Evolutionary conservation across 1,139 yeast species (phyloP).

Genomic region (Eremothecium cymbalariae): DNA sequence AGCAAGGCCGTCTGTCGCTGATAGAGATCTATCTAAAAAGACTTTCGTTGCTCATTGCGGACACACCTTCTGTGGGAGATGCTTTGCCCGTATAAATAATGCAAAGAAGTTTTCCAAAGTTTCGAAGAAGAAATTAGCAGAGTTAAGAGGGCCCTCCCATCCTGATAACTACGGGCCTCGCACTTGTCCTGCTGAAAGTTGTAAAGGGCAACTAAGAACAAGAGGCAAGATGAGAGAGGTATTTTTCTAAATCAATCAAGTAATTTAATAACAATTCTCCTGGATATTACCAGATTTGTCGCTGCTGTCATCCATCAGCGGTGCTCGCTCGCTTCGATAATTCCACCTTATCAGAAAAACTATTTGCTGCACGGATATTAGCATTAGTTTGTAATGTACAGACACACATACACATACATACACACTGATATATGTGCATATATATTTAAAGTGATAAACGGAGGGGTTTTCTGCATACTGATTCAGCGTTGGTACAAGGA

Average conservation of each 20-base stretch:
- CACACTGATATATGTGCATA: background rate
- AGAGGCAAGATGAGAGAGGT: constrained; percentile 28
- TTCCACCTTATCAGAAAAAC: too few species aligned
- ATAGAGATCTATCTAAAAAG: constrained; percentile 55
- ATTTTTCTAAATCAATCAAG: constrained; percentile 19
- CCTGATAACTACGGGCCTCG: constrained; percentile 33
- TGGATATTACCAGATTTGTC: too few species aligned
- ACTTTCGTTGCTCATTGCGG: constrained; percentile 70
- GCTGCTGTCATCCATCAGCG: too few species aligned
- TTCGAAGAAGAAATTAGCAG: constrained; percentile 19
- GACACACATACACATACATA: too few species aligned
- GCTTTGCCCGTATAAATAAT: constrained; percentile 40
- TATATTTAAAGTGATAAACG: background rate
- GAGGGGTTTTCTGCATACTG: too few species aligned
- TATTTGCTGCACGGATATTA: too few species aligned
- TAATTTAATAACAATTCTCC: too few species aligned
- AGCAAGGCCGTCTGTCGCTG: constrained; percentile 44
- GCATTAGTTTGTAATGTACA: too few species aligned
- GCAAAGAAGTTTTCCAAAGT: constrained; percentile 21
- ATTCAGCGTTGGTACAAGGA: too few species aligned
- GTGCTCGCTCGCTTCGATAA: too few species aligned
- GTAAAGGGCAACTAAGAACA: constrained; percentile 22
- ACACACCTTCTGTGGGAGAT: constrained; percentile 80
- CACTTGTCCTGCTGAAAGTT: constrained; percentile 26
- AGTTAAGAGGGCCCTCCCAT: constrained; percentile 28